These are phyloP conservation scores for Ceratobasidium papillatum DNA, from an alignment of 1,284 basidiomycete genomes.

Conservation along the genomic window DNA sequence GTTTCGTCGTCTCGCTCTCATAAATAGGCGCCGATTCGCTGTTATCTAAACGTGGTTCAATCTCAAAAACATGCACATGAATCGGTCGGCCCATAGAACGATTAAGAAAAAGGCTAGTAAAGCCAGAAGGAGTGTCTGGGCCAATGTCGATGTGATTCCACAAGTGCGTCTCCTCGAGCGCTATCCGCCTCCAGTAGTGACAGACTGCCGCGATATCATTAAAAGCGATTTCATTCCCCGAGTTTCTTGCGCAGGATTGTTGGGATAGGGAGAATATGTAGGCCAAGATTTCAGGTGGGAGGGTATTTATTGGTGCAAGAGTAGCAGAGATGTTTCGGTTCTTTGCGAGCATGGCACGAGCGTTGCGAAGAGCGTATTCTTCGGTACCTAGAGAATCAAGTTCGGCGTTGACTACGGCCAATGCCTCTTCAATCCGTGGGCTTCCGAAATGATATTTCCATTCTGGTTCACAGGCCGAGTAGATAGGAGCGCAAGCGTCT, in stretches of 20 bases:
- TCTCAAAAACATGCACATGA: neutral
- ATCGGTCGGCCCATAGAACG: neutral
- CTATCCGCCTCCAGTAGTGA: neutral
- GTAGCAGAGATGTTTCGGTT: neutral
- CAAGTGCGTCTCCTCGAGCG: neutral
- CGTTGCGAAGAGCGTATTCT: neutral
- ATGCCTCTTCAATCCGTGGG: neutral
- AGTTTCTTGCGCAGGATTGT: neutral
- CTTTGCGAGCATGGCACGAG: neutral
- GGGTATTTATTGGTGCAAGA: neutral
- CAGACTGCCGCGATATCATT: neutral
- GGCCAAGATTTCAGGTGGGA: slow-evolving; percentile 10
- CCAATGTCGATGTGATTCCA: neutral
- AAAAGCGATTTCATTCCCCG: too few relatives aligned
- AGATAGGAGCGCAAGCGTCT: too few relatives aligned
- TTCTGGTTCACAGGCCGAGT: too few relatives aligned
- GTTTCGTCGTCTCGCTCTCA: neutral
- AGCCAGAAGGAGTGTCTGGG: neutral
- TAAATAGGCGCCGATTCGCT: too few relatives aligned
- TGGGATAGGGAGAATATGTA: neutral
- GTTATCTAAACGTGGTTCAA: neutral
- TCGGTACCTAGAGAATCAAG: neutral
- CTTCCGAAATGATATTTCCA: too few relatives aligned
- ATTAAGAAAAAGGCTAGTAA: neutral
- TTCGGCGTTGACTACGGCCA: neutral